phyloP scores from a whole-genome alignment of 176 grass and related monocot species.

The Aegilops bicornis region DNA sequence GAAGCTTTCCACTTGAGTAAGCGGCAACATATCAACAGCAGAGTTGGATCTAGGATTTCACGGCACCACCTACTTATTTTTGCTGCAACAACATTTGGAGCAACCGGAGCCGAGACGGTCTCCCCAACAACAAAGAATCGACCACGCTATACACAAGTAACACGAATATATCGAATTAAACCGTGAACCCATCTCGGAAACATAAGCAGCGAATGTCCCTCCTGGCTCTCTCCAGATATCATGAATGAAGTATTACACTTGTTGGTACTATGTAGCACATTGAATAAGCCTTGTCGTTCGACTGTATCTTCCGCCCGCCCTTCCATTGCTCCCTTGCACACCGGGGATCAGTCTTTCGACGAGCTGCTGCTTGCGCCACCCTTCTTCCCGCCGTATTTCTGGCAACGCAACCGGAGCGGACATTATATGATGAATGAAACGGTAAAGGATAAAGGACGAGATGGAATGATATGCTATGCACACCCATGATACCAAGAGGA shows the following conservation, averaged over 20 bases:
- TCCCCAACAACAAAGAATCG: neutral
- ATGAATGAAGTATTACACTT: conserved; percentile 62
- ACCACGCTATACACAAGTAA: conserved; percentile 22
- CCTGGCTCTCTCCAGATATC: conserved; percentile 56
- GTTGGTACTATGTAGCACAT: conserved; percentile 22
- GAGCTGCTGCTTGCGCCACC: conserved; percentile 39
- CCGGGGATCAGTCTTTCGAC: conserved; percentile 51
- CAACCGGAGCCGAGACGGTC: neutral
- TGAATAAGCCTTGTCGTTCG: conserved; percentile 8
- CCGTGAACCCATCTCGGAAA: conserved; percentile 44
- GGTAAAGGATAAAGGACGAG: neutral
- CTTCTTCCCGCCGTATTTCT: conserved; percentile 93
- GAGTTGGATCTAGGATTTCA: neutral
- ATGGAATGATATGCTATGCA: neutral
- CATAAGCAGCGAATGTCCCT: conserved; percentile 26
- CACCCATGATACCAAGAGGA: neutral
- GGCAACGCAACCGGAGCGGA: neutral
- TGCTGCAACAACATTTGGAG: neutral
- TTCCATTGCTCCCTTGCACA: conserved; percentile 22
- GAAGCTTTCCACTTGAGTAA: no score
- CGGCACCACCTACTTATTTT: neutral
- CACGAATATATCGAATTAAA: conserved; percentile 38
- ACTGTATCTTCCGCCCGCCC: conserved; percentile 18
- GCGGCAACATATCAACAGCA: no score
- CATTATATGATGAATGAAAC: neutral